Conservation (phyloP, 2,329 filamentous ascomycete species). For the Balansia obtecta region DNA sequence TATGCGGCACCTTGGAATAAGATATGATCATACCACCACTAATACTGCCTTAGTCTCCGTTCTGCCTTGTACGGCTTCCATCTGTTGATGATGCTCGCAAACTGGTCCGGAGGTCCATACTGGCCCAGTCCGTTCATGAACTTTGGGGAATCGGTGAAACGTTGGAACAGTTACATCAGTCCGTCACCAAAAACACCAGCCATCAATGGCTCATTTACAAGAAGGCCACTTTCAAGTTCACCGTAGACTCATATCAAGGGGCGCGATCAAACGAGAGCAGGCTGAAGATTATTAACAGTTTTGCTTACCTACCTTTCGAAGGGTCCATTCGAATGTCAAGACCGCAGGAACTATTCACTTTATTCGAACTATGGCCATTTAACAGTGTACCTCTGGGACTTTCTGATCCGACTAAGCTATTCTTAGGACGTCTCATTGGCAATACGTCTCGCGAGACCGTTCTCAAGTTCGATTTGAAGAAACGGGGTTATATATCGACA, state of each 20-base stretch:
- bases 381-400: slow-evolving; percentile 35
- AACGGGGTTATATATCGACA: slow-evolving; percentile 83
- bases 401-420: slow-evolving; percentile 44
- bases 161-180: slow-evolving; percentile 55
- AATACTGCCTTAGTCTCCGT: slow-evolving; percentile 55
- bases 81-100: slow-evolving; percentile 50
- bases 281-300: slow-evolving; percentile 67
- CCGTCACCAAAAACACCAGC: slow-evolving; percentile 45
- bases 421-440: slow-evolving; percentile 62
- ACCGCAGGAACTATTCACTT: slow-evolving; percentile 61
- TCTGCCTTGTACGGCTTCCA: slow-evolving; percentile 62
- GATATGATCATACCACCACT: slow-evolving; percentile 5
- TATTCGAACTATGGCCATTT: slow-evolving; percentile 71
- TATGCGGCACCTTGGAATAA: slow-evolving; percentile 30
- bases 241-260: slow-evolving; percentile 69
- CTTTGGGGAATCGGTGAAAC: slow-evolving; percentile 67
- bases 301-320: slow-evolving; percentile 64
- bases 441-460: slow-evolving; percentile 55
- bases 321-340: slow-evolving; percentile 68
- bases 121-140: slow-evolving; percentile 75
- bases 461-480: slow-evolving; percentile 77
- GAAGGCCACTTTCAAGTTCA: slow-evolving; percentile 65
- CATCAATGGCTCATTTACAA: slow-evolving; percentile 57
- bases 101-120: slow-evolving; percentile 65
- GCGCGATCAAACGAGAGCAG: slow-evolving; percentile 53